Conservation (phyloP, 768 basidiomycete genomes). For the Pleurotus salmoneostramineus region DNA sequence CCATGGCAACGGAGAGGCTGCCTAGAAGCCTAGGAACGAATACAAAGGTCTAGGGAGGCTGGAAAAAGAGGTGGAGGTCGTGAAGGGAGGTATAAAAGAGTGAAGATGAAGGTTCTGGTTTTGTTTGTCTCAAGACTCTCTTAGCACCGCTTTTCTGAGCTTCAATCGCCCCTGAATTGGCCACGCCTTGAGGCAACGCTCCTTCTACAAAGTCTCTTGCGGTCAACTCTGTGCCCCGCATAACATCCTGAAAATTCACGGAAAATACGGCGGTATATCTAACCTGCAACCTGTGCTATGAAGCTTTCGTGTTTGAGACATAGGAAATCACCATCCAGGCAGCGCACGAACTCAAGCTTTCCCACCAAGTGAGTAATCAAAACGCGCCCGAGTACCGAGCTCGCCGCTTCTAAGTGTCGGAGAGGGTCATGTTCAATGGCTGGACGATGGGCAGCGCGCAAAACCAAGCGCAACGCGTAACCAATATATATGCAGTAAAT, state of each 20-base stretch:
- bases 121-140: slow-evolving; percentile 7
- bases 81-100: slow-evolving; percentile 4
- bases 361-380: neutral
- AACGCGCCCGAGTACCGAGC: neutral
- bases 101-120: slow-evolving; percentile 6
- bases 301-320: too few species aligned
- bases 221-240: neutral
- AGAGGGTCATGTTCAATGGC: too few species aligned
- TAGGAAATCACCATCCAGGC: too few species aligned
- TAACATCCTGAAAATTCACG: neutral
- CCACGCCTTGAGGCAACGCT: slow-evolving; percentile 2
- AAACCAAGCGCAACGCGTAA: too few species aligned
- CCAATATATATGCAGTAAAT: too few species aligned
- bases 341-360: neutral
- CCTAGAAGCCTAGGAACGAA: neutral
- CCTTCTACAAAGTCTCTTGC: neutral
- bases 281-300: neutral
- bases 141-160: slow-evolving; percentile 6
- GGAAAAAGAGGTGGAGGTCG: neutral
- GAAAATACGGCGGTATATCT: neutral
- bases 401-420: neutral
- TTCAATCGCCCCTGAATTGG: slow-evolving; percentile 4
- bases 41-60: slow-evolving; percentile 5
- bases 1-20: slow-evolving; percentile 18
- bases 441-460: too few species aligned